Conservation (phyloP, 805 yeast genomes). For the Saturnispora serradocipensis region DNA sequence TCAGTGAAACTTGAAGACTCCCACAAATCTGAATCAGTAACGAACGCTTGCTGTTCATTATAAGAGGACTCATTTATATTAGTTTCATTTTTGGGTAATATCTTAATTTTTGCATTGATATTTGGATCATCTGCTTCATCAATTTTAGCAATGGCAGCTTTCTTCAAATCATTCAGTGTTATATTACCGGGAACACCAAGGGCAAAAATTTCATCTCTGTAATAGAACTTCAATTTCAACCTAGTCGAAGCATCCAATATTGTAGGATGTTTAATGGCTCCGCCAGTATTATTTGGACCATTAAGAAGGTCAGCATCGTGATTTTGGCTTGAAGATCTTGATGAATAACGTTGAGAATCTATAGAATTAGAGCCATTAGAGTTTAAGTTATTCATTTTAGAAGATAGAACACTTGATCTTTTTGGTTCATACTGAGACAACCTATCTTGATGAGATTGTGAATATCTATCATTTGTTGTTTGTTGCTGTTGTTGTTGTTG, state of each 20-base stretch:
- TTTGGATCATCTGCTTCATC: slow-evolving; percentile 23
- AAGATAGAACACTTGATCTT: slow-evolving; percentile 13
- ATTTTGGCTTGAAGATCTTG: not conserved
- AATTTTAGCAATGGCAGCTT: slow-evolving; percentile 22
- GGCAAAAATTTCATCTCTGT: slow-evolving; percentile 75
- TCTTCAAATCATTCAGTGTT: slow-evolving; percentile 20
- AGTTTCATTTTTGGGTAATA: slow-evolving; percentile 23
- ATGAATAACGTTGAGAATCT: not conserved
- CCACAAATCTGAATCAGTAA: slow-evolving; percentile 22
- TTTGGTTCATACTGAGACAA: slow-evolving; percentile 38
- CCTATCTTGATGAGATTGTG: slow-evolving; percentile 43
- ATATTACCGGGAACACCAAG: slow-evolving; percentile 29
- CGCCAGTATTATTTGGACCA: not conserved
- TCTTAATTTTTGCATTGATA: slow-evolving; percentile 17
- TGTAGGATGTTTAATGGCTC: slow-evolving; percentile 6
- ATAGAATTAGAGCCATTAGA: slow-evolving; percentile 5
- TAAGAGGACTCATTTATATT: slow-evolving; percentile 19
- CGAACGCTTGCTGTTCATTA: slow-evolving; percentile 15
- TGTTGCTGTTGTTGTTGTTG: not conserved
- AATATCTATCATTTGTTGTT: slow-evolving; percentile 39
- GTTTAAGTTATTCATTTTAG: slow-evolving; percentile 19
- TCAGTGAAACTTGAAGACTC: slow-evolving; percentile 21
- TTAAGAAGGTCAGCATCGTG: not conserved
- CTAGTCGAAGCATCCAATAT: slow-evolving; percentile 20
- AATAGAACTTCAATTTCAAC: slow-evolving; percentile 64